Base-by-base conservation (phyloP, 2,329 filamentous ascomycete species). In the Graphiopsis chlorocephala region DNA sequence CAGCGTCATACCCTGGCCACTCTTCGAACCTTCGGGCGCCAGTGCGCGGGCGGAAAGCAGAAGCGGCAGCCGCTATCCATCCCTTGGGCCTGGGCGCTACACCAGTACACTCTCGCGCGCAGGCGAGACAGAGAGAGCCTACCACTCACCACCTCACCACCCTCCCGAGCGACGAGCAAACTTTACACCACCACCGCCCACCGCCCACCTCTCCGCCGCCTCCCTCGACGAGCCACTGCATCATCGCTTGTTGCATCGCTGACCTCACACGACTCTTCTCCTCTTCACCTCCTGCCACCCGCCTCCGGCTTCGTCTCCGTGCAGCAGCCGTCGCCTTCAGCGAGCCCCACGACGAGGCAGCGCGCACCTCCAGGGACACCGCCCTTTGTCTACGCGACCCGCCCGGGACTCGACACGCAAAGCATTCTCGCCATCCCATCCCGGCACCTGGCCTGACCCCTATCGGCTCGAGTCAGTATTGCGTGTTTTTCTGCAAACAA, bases 321-420 rank as follows among this genome's bases (percentile, higher is more conserved):
- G 33, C 59, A 31, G 33, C 59, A 31, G 53, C 23, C 47, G 23
- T 55, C 59, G 61, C 55, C 60, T 65, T 48, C 26, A 28, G 23
- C 45, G 35, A 53, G 23, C 60, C 48, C 48, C 47, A 45, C 48
- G 47, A 35, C n/a, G 15, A 31, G 59, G 59, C 59, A 61, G 59
- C 45, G 59, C 58, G 58, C 59, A 55, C 47, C 48, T 26, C 52
- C 20, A 12, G 60, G 31, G 59, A 62, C 47, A 62, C 60, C 47
- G 48, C 60, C 38, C 60, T 62, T 62, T 62, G 60, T 62, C 33
- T 15, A 29, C 60, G 55, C 58, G 60, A 14, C 60, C 60, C 33
- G 42, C 29, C 42, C n/a, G 29, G 23, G 12, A 61, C 48, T 53
- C 60, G 60, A 62, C 60, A 55, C 59, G 55, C 50, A 62, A 62